Percentiles rank a stretch among this genome's conserved stretches.
Evolutionary conservation across 2,329 filamentous ascomycete genomes (phyloP).

Genomic region (Hypomyces perniciosus): DNA sequence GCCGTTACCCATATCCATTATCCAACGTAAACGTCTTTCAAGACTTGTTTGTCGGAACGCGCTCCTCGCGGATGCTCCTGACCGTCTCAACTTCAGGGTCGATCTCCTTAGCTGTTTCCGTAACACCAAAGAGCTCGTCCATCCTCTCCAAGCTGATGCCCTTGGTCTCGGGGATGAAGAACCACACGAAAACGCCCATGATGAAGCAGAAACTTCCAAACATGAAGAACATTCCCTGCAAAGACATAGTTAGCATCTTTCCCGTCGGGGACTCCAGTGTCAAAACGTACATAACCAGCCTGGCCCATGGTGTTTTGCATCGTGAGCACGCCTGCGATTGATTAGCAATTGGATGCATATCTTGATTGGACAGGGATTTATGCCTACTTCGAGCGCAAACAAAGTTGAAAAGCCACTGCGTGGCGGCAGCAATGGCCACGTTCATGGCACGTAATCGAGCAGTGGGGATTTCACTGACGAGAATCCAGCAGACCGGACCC

Average conservation of each 20-base stretch:
- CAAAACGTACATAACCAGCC: conserved; percentile 33
- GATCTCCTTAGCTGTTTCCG: conserved; percentile 32
- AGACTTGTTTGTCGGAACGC: conserved; percentile 11
- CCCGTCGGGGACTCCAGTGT: not conserved
- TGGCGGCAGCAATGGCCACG: conserved; percentile 61
- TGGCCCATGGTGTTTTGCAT: conserved; percentile 54
- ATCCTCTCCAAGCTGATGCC: conserved; percentile 57
- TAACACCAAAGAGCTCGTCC: conserved; percentile 60
- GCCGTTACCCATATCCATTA: not conserved
- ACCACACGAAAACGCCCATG: conserved; percentile 62
- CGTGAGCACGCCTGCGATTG: conserved; percentile 47
- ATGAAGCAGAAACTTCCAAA: conserved; percentile 60
- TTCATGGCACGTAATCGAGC: conserved; percentile 60
- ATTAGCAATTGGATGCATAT: not conserved
- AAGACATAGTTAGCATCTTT: not conserved
- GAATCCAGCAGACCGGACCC: conserved; percentile 69
- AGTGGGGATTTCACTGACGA: conserved; percentile 62
- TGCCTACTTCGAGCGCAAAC: conserved; percentile 54
- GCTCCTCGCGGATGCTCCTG: conserved; percentile 24
- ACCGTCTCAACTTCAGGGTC: conserved; percentile 26
- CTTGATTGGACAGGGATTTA: not conserved
- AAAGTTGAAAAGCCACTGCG: conserved; percentile 71
- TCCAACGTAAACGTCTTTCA: not conserved
- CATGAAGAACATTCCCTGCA: conserved; percentile 59
- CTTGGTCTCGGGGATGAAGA: conserved; percentile 67